phyloP scores from a whole-genome alignment of 2,329 filamentous ascomycete genomes.

The Metarhizium guizhouense region DNA sequence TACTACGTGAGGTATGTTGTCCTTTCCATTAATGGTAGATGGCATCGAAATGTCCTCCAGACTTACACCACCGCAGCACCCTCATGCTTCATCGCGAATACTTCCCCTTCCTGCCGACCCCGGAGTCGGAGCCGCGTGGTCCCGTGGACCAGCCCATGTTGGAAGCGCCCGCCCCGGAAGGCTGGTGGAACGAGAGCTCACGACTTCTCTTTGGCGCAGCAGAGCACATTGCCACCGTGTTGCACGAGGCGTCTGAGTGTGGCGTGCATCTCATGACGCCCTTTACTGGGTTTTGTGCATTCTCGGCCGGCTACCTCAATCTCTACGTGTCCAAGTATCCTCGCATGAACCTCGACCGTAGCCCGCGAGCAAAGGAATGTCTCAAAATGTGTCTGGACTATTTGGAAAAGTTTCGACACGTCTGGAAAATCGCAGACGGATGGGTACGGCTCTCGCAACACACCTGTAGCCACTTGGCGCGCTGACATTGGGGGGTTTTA shows the following conservation, averaged over 20 bases:
- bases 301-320: conserved; percentile 33
- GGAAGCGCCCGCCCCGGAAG: conserved; percentile 25
- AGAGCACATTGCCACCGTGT: conserved; percentile 23
- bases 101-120: conserved; percentile 31
- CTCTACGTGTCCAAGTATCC: conserved; percentile 31
- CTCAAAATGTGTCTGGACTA: conserved; percentile 18
- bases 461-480: background rate
- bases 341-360: conserved; percentile 28
- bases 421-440: conserved; percentile 21
- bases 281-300: conserved; percentile 36
- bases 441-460: conserved; percentile 13
- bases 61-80: conserved; percentile 14
- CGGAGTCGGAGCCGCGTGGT: conserved; percentile 23
- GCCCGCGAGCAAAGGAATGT: conserved; percentile 12
- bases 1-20: conserved; percentile 30
- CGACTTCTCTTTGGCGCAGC: conserved; percentile 26
- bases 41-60: background rate
- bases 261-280: conserved; percentile 28
- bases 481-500: background rate
- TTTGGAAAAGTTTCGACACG: conserved; percentile 16
- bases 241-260: conserved; percentile 28
- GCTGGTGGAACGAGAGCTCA: conserved; percentile 31
- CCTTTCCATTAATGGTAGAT: background rate
- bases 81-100: conserved; percentile 35
- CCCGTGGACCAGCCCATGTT: conserved; percentile 31